Evolutionary conservation across 768 basidiomycete genomes (phyloP).

Genomic region (Lactarius deliciosus): DNA sequence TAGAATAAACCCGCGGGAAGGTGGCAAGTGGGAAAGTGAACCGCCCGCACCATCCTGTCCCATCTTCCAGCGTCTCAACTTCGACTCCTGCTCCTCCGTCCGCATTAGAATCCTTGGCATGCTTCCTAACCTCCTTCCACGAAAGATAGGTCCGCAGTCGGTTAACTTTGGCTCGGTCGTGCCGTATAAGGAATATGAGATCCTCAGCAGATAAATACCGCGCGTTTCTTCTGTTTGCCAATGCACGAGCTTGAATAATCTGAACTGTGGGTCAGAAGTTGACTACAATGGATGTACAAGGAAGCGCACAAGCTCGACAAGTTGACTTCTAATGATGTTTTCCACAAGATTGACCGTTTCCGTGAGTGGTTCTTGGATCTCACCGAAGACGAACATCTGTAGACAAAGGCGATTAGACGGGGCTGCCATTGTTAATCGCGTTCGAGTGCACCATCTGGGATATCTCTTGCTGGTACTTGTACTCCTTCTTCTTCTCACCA

Average conservation of each 20-base stretch:
- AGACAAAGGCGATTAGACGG: conserved; percentile 4
- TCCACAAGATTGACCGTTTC: conserved; percentile 94
- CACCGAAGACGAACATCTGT: conserved; percentile 97
- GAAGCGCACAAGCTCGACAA: conserved; percentile 78
- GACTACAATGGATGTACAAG: background rate
- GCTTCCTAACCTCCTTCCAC: conserved; percentile 97
- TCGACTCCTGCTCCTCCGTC: conserved; percentile 79
- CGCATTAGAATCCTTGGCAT: conserved; percentile 87
- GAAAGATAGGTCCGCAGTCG: conserved; percentile 88
- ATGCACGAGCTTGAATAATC: conserved; percentile 87
- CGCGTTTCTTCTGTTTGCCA: conserved; percentile 79
- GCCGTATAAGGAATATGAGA: conserved; percentile 93
- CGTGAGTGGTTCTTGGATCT: conserved; percentile 84
- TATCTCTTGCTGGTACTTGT: conserved; percentile 90
- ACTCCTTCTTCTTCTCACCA: conserved; percentile 47
- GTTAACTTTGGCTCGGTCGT: conserved; percentile 93
- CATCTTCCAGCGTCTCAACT: conserved; percentile 81
- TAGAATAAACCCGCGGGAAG: conserved; percentile 7
- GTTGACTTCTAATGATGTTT: conserved; percentile 86
- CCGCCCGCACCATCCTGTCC: conserved; percentile 65
- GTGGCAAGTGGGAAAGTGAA: background rate
- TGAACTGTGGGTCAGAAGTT: conserved; percentile 35
- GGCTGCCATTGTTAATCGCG: background rate
- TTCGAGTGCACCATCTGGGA: conserved; percentile 74
- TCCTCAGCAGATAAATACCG: conserved; percentile 90